phyloP scores from a whole-genome alignment of 2,329 filamentous ascomycete species.

The Trichoderma atrobrunneum region DNA sequence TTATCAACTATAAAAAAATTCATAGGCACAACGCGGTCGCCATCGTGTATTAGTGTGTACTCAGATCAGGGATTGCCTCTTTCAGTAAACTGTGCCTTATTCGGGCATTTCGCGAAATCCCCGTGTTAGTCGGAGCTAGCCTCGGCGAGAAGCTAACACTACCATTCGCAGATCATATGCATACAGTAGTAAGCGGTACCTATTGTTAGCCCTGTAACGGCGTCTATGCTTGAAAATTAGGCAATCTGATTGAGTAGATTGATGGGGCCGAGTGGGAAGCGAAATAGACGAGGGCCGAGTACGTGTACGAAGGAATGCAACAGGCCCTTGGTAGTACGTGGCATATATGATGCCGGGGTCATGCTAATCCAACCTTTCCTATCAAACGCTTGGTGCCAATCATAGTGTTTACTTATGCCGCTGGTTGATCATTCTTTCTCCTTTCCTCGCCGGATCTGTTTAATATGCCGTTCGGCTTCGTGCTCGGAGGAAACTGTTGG shows the following conservation, averaged over 20 bases:
- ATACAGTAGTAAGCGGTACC: not conserved
- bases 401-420: not conserved
- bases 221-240: not conserved
- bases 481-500: not conserved
- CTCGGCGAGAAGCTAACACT: not conserved
- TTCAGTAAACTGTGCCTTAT: not conserved
- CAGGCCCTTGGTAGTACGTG: too few relatives aligned
- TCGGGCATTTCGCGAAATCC: not conserved
- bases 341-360: not conserved
- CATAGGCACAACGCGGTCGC: not conserved
- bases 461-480: not conserved
- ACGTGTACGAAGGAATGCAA: not conserved
- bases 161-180: not conserved
- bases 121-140: not conserved
- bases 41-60: not conserved
- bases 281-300: not conserved
- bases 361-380: not conserved
- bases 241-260: not conserved
- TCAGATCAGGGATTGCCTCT: not conserved
- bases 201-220: not conserved
- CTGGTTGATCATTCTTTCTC: not conserved
- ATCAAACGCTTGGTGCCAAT: not conserved
- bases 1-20: not conserved
- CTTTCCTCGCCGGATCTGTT: not conserved
- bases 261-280: not conserved